A percentile compares a stretch with the other conserved stretches of the same genome.
These are phyloP conservation scores for Wolfiporia cocos DNA, from an alignment of 1,284 basidiomycete species.

Conservation along the genomic window DNA sequence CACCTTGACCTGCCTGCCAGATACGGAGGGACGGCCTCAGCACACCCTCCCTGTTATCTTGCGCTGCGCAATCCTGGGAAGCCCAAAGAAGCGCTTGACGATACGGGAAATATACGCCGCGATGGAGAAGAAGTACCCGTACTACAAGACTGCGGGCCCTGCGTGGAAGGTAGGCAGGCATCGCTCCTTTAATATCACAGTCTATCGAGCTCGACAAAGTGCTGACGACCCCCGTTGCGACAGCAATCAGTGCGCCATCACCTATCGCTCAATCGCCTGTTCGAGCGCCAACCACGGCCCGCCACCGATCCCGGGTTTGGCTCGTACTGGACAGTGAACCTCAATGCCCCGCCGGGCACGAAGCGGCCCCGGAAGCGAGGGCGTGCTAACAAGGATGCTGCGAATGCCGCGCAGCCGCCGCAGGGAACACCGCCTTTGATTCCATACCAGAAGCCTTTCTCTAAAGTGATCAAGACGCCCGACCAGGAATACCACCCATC, in stretches of 20 bases:
- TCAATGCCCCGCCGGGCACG: constrained; percentile 71
- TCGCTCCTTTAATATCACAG: too few species aligned
- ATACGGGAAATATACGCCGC: constrained; percentile 78
- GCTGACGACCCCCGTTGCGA: too few species aligned
- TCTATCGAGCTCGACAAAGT: too few species aligned
- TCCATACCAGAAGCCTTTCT: too few species aligned
- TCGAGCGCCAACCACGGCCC: constrained; percentile 72
- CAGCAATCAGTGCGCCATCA: constrained; percentile 83
- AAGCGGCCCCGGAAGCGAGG: constrained; percentile 77
- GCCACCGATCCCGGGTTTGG: constrained; percentile 79
- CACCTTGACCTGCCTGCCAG: constrained; percentile 66
- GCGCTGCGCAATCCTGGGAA: constrained; percentile 74
- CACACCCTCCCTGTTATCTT: constrained; percentile 78
- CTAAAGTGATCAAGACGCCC: neutral
- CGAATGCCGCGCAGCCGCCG: neutral
- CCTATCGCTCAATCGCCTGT: constrained; percentile 70
- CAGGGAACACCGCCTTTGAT: neutral
- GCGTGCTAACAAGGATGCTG: constrained; percentile 43
- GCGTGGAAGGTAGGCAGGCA: constrained; percentile 83
- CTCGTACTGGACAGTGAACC: constrained; percentile 80
- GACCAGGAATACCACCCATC: neutral
- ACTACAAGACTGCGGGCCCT: constrained; percentile 69
- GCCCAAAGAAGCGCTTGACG: constrained; percentile 65
- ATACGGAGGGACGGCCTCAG: constrained; percentile 70
- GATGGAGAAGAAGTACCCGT: constrained; percentile 77